Evolutionary conservation across 2,329 filamentous ascomycete species (phyloP).

Genomic region (Amauroascus verrucosus): DNA sequence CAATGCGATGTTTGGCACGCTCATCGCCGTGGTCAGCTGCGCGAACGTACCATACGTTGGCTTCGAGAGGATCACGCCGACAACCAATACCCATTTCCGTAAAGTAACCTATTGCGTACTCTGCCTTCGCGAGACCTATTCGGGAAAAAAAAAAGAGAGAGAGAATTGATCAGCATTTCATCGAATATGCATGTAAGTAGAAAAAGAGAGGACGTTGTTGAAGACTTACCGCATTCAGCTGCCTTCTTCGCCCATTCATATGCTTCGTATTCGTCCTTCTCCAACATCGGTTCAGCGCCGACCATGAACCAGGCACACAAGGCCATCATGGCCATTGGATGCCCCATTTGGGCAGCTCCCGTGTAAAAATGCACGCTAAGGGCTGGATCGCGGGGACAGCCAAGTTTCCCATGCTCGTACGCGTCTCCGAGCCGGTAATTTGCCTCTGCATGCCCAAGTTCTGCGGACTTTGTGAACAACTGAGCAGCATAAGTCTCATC

Average conservation of each 20-base stretch:
- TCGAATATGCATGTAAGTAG: not conserved
- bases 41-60: constrained; percentile 97
- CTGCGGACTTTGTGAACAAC: constrained; percentile 86
- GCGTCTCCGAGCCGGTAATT: constrained; percentile 87
- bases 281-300: constrained; percentile 79
- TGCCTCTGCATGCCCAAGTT: constrained; percentile 78
- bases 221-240: constrained; percentile 64
- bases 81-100: constrained; percentile 98
- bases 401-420: constrained; percentile 83
- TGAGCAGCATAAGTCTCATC: constrained; percentile 87
- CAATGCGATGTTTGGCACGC: constrained; percentile 73
- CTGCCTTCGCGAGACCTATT: constrained; percentile 52
- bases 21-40: constrained; percentile 88
- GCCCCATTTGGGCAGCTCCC: constrained; percentile 71
- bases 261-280: constrained; percentile 91
- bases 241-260: constrained; percentile 91
- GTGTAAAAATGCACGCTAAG: constrained; percentile 97
- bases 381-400: constrained; percentile 80
- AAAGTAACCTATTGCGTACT: constrained; percentile 94
- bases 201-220: not conserved
- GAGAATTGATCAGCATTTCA: constrained; percentile 4
- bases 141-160: constrained; percentile 11
- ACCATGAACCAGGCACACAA: constrained; percentile 98
- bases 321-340: constrained; percentile 91
- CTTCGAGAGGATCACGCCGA: constrained; percentile 84